Base-by-base conservation (phyloP, 2,329 filamentous ascomycete genomes). In the Myriangium duriaei region DNA sequence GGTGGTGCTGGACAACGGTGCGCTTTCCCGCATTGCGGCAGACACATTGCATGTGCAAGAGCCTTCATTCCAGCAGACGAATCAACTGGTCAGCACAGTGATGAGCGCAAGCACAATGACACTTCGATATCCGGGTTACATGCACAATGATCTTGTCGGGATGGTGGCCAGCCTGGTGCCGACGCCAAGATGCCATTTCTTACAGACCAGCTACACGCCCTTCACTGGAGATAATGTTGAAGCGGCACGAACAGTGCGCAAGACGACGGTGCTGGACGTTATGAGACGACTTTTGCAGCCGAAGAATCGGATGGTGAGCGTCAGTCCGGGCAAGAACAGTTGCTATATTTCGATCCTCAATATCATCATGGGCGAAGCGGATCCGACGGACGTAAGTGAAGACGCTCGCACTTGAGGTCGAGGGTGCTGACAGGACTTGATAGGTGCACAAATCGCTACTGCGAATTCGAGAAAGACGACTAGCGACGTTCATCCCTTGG, bases 271-370 rank as follows among this genome's bases (percentile, higher is more conserved):
- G 6, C 64, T 98, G 29, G 91, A 98, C 57, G 92, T 98, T 45
- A 98, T 98, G 91, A 77, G 91, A 41, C 74, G 91, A 42, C 68
- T 98, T 15, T 68, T 98, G 42, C 92, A 98, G 62, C 91, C 91
- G 28, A 98, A 98, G 70, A 98, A 98, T 62, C 79, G 92, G 57
- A 98, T 98, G 91, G 91, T 98, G 32, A 94, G 87, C 15, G 94
- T 91, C 14, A 81, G 86, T 40, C 87, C 88, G 1, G 83, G 81
- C 52, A 96, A 96, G 67, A 92, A 85, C 66, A 95, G 86, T 64
- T 98, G 91, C 67, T 98, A 98, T 66, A 96, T 98, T 55, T 94
- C 86, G 33, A 96, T 98, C 50, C 69, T 98, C 45, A 96, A 98
- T 61, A 94, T 98, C 52, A 98, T 98, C 51, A 91, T 96, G 67